Evolutionary conservation across 1,284 basidiomycete species (phyloP), one percentile per base, ranked within the genome.

Genomic region (Puccinia polysora): DNA sequence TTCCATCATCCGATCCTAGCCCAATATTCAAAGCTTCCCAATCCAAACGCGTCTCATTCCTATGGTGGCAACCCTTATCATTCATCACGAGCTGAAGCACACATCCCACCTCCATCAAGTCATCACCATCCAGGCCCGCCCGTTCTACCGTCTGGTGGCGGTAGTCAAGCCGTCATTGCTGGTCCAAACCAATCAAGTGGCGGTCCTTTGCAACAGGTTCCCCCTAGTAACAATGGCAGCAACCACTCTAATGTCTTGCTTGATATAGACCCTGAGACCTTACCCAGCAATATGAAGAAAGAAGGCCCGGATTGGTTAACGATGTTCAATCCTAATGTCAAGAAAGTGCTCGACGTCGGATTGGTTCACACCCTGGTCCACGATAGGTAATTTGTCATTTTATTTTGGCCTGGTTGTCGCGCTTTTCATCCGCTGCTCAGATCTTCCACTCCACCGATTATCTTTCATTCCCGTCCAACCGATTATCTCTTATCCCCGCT

Each of bases 281-380:
- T 84, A 20, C 81, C 83, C 23, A 79, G 81, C 58, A 84, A 84
- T 58, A 77, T 84, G 67, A 85, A 85, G 76, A 90, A 89, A 80
- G 89, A 93, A 79, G 94, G 92, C 0, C 82, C 83, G 43, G 96
- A 97, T 80, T 98, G 95, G 95, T 89, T 94, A 77, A 92, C 91
- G 20, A 86, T 96, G 65, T 97, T 92, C 83, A 96, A 92, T 79
- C 88, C 90, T 15, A 88, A 89, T 77, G 86, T 83, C 25, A 90
- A 91, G 81, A 84, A 88, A 60, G 84, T 86, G 73, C 82, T 96
- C 70, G 92, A 97, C 79, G 90, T 98, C n/a, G 83, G 83, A 58
- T 81, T 97, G 69, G 87, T 93, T 23, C 91, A 97, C 80, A 96
- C 90, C 0, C 83, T 98, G 38, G 86, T 88, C 78, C 95, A 98